These are phyloP conservation scores for Didymella segeticola DNA, from an alignment of 2,329 filamentous ascomycete species.

Conservation along the genomic window DNA sequence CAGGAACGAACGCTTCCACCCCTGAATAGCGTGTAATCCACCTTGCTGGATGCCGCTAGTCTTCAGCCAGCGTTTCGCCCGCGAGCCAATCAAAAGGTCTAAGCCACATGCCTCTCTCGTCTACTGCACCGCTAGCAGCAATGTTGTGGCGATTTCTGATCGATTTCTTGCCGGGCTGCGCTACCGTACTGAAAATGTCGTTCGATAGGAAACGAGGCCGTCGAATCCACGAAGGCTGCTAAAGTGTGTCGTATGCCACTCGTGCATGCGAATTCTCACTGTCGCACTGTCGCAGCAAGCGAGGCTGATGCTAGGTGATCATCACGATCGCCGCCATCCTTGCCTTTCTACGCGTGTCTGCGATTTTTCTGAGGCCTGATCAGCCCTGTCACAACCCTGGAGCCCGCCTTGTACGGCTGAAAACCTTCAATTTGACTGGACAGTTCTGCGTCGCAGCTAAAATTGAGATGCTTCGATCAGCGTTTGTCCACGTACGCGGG, in stretches of 20 bases:
- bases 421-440: conserved; percentile 34
- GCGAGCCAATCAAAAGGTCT: conserved; percentile 9
- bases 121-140: conserved; percentile 18
- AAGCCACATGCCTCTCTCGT: conserved; percentile 10
- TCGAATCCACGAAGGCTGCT: neutral
- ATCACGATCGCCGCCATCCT: conserved; percentile 40
- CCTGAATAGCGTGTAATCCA: conserved; percentile 16
- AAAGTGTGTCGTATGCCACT: neutral
- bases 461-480: conserved; percentile 30
- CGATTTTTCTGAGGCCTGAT: conserved; percentile 46
- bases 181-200: conserved; percentile 16
- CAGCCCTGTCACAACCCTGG: conserved; percentile 40
- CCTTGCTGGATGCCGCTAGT: conserved; percentile 12
- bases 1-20: conserved; percentile 19
- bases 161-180: conserved; percentile 18
- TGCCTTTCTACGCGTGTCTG: conserved; percentile 35
- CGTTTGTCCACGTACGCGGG: conserved; percentile 24
- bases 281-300: conserved; percentile 33
- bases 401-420: conserved; percentile 5
- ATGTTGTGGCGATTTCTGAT: conserved; percentile 36
- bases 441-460: conserved; percentile 11
- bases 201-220: conserved; percentile 12
- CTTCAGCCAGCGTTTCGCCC: conserved; percentile 15
- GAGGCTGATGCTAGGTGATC: conserved; percentile 29
- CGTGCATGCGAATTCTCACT: conserved; percentile 8